Evolutionary conservation across 164 flowering plant genomes (phyloP), one percentile per base, ranked within the genome.

Genomic region (Tetracentron sinense): DNA sequence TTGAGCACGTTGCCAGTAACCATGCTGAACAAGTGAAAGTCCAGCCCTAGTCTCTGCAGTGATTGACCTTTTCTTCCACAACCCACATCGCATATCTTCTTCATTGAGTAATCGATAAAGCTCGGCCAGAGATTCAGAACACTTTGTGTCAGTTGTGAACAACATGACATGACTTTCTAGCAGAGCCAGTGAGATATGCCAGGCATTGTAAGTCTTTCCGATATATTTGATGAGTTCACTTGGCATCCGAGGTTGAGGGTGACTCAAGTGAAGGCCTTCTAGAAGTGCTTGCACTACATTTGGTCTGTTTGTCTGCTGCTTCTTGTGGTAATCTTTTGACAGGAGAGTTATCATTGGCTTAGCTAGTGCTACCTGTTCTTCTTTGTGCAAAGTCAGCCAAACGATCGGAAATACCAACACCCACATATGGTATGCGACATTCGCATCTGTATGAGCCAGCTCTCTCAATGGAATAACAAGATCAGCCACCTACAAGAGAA

Each of bases 351-450:
- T 90, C 90, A 95, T 88, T 25, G 99, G 99, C 77, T 92, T 95
- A 56, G 98, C 99, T 20, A 95, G 78, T 30, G 82, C 56, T 5
- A 90, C 86, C 75, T 95, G 99, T 44, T 95, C 99, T 30, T 95
- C 99, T 72, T 90, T 95, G 46, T 75, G 86, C 29, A 95, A 74
- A 61, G 95, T 88, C 61, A 87, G 91, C 99, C 99, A 95, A 15
- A 95, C 98, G 78, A 95, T 95, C n/a, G 99, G 99, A 78, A 92
- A 95, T 23, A 95, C 97, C 75, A 92, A 72, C 17, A 95, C 98
- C 99, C 99, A 95, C 74, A 95, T 69, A 78, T 88, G 96, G 69
- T 90, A 95, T 31, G 98, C 96, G 65, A 95, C 96, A 82, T 92
- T 87, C 12, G 99, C 85, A 82, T 95, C 99, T 28, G 81, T 82